phyloP scores from a whole-genome alignment of 805 yeast genomes.

The Grigorovia yakushimaensis region DNA sequence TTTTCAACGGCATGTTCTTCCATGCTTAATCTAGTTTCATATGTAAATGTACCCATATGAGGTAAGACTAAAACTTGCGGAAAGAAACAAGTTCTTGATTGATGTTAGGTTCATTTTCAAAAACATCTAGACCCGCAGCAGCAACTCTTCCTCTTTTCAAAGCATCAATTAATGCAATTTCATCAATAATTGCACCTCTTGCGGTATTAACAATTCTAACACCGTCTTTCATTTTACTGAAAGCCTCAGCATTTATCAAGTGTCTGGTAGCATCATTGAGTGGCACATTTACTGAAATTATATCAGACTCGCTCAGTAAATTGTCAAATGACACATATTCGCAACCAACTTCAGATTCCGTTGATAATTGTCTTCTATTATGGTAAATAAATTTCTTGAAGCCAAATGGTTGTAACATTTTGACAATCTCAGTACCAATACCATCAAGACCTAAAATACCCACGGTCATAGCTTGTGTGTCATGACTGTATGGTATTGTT shows the following conservation, averaged over 20 bases:
- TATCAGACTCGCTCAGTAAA: constrained; percentile 51
- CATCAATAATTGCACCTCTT: constrained; percentile 77
- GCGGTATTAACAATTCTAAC: constrained; percentile 74
- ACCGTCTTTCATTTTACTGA: constrained; percentile 67
- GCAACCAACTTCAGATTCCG: constrained; percentile 60
- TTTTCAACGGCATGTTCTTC: constrained; percentile 70
- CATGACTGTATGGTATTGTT: no score
- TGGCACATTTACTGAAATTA: constrained; percentile 69
- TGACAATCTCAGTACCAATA: no score
- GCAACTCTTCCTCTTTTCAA: constrained; percentile 58
- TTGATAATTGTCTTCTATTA: constrained; percentile 50
- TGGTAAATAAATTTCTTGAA: constrained; percentile 61
- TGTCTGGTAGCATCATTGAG: constrained; percentile 64
- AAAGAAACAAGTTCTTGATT: constrained; percentile 48
- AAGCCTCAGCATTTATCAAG: constrained; percentile 48
- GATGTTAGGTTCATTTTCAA: constrained; percentile 64
- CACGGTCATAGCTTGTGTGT: no score
- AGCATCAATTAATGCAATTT: constrained; percentile 43
- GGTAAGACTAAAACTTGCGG: constrained; percentile 73
- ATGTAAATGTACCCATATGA: constrained; percentile 79
- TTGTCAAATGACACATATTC: constrained; percentile 66
- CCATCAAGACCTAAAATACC: no score
- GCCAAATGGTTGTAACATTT: constrained; percentile 67
- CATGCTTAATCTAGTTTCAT: constrained; percentile 70
- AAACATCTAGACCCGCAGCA: constrained; percentile 68